phyloP scores from a whole-genome alignment of 2,329 filamentous ascomycete species.

The Paecilomyces sp. region DNA sequence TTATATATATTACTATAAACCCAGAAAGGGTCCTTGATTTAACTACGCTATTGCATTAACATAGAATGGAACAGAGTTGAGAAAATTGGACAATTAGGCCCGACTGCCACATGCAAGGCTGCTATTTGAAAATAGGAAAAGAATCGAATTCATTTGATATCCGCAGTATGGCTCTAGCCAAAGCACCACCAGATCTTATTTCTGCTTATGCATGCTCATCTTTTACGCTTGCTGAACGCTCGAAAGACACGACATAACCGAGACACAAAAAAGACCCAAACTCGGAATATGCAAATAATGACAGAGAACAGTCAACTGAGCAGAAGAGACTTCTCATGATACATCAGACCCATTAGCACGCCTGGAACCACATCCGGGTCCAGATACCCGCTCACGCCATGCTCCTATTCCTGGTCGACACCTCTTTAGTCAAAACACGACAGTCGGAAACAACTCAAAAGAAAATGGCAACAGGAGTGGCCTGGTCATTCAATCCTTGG shows the following conservation, averaged over 20 bases:
- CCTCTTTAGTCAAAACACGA: not conserved
- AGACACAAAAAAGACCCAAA: not conserved
- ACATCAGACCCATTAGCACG: not conserved
- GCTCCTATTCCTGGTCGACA: not conserved
- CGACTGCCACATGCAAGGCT: not conserved
- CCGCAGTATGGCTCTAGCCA: not conserved
- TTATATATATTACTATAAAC: not conserved
- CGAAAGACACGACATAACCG: not conserved
- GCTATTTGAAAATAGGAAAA: not conserved
- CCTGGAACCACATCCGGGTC: not conserved
- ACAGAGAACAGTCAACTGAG: not conserved
- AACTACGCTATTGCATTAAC: not conserved
- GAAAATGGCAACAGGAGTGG: not conserved
- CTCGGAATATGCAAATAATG: not conserved
- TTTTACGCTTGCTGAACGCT: not conserved
- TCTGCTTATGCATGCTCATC: not conserved
- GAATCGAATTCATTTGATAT: not conserved
- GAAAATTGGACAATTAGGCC: not conserved
- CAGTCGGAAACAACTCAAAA: not conserved
- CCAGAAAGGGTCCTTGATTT: not conserved
- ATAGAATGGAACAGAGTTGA: not conserved
- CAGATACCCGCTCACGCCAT: not conserved
- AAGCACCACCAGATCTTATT: not conserved
- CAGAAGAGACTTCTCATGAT: not conserved
- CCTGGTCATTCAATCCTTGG: conserved; percentile 5